Percentiles rank a stretch among this genome's conserved stretches.
Conservation (phyloP, 805 yeast genomes). For the Torulaspora indica region DNA sequence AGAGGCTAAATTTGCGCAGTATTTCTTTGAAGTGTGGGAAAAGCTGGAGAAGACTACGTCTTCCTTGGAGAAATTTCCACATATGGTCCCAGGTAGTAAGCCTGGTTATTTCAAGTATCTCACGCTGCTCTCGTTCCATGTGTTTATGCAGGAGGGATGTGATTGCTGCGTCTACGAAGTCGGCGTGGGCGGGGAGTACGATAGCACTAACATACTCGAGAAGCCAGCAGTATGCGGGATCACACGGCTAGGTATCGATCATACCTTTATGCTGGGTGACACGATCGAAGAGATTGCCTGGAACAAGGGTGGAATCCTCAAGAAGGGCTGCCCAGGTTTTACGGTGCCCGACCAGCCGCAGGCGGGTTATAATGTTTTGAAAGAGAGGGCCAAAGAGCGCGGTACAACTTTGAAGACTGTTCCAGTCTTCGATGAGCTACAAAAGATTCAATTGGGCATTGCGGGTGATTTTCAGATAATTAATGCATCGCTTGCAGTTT, state of each 20-base stretch:
- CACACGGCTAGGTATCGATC: conserved; percentile 86
- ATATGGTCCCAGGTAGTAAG: conserved; percentile 64
- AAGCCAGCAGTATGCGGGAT: conserved; percentile 83
- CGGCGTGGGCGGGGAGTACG: conserved; percentile 97
- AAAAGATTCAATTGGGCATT: conserved; percentile 53
- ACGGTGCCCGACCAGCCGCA: conserved; percentile 56
- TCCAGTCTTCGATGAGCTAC: conserved; percentile 39
- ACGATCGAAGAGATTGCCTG: conserved; percentile 88
- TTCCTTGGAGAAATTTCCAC: conserved; percentile 57
- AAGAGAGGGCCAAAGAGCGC: conserved; percentile 65
- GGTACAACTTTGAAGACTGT: conserved; percentile 50
- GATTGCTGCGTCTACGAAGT: conserved; percentile 94
- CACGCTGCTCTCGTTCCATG: conserved; percentile 86
- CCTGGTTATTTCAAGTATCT: conserved; percentile 92
- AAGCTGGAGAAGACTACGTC: conserved; percentile 55
- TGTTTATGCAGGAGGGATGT: conserved; percentile 82
- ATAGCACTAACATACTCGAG: conserved; percentile 85
- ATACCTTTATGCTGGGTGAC: conserved; percentile 76
- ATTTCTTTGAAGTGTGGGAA: conserved; percentile 95
- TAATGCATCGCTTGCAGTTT: conserved; percentile 86
- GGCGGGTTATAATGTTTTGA: conserved; percentile 51
- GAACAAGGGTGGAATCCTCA: conserved; percentile 94
- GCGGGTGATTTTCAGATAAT: conserved; percentile 78
- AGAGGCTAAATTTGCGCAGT: conserved; percentile 74
- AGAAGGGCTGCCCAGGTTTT: conserved; percentile 59